Base-by-base conservation (phyloP, 2,329 filamentous ascomycete genomes). In the Fusarium nisikadoi region DNA sequence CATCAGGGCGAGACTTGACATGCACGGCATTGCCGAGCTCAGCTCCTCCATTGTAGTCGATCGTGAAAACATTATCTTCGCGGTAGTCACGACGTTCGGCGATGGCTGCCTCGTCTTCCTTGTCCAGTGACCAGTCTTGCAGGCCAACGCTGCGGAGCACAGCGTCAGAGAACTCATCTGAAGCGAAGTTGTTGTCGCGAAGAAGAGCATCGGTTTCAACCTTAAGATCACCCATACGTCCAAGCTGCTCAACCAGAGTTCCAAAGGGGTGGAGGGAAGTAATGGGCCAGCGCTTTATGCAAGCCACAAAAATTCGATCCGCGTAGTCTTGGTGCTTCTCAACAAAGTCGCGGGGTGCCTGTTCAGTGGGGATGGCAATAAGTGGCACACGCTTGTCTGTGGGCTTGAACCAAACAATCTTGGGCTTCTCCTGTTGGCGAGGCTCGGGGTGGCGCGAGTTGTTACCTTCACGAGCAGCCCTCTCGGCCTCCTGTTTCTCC, bases 331-430 rank as follows among this genome's bases (percentile, higher is more conserved):
- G 94, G 81, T 99, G 96, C 83, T 96, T 97, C 86, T 99, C 96
- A 33, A 99, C 96, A 78, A 99, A 99, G 83, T 98, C 96, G 39
- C 94, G 92, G 25, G 96, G 96, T 13, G 96, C 96, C 84, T 99
- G 96, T 82, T 99, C 96, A 6, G 96, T 99, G 3, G 96, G 96
- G 73, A 99, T 99, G 59, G 96, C 96, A 82, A 99, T 99, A 74
- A 99, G 87, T 54, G 96, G 96, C 52, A 99, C 96, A 79, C 96
- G 94, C 89, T 99, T 98, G 84, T 99, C 96, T 2, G 96, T 99
- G 65, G 96, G 96, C 87, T 99, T 99, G 86, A 99, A 99, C 96
- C 96, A 99, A 45, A 99, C 96, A 83, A 99, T 99, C 90, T 99
- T 99, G 71, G 96, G 96, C 84, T 98, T 98, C 73, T 99, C 96